Evolutionary conservation across 495 filamentous ascomycete species (phyloP).

Genomic region (Aspergillus leporis): DNA sequence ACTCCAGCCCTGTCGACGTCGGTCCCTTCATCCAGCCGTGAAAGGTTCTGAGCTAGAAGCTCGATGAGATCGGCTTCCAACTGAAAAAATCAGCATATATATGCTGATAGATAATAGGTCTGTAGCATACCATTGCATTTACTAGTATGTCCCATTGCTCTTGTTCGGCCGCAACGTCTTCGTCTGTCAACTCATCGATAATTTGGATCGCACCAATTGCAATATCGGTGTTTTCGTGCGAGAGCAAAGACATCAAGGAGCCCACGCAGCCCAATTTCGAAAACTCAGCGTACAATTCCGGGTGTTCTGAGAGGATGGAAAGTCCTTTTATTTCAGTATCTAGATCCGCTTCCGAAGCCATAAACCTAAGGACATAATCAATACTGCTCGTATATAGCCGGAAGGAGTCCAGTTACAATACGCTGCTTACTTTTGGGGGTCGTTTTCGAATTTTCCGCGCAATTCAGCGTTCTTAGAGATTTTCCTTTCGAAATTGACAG

Average conservation of each 20-base stretch:
- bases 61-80: constrained; percentile 79
- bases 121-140: constrained; percentile 64
- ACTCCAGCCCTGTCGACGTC: constrained; percentile 82
- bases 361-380: constrained; percentile 53
- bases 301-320: constrained; percentile 83
- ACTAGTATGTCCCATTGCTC: constrained; percentile 82
- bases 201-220: constrained; percentile 91
- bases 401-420: neutral
- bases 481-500: constrained; percentile 84
- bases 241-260: constrained; percentile 75
- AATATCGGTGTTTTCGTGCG: constrained; percentile 97
- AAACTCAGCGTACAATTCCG: constrained; percentile 83
- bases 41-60: constrained; percentile 79
- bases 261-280: constrained; percentile 73
- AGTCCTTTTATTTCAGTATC: constrained; percentile 88
- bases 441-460: constrained; percentile 80
- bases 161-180: constrained; percentile 83
- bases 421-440: constrained; percentile 74
- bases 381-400: neutral
- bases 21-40: constrained; percentile 75
- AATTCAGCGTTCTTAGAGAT: constrained; percentile 92
- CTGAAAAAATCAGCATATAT: constrained; percentile 33
- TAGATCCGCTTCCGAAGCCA: constrained; percentile 85
- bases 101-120: neutral
- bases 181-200: constrained; percentile 88